Conservation (phyloP, 2,329 filamentous ascomycete species). For the Elsinoe necatrix region DNA sequence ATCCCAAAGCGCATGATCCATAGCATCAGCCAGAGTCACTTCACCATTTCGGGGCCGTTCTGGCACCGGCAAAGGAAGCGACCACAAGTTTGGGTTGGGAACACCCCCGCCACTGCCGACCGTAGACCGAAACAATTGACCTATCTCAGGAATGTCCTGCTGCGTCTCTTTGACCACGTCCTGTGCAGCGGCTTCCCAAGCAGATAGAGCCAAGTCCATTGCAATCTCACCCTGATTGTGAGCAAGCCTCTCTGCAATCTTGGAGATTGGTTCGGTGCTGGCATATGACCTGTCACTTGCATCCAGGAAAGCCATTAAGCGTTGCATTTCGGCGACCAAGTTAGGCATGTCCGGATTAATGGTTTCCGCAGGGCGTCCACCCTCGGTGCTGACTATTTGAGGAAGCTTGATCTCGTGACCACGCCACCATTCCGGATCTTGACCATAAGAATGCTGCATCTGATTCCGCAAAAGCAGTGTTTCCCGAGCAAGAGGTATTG, state of each 20-base stretch:
- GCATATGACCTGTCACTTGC: constrained; percentile 50
- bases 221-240: neutral
- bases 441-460: constrained; percentile 43
- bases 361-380: constrained; percentile 22
- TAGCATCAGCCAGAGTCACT: constrained; percentile 17
- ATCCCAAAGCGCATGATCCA: constrained; percentile 28
- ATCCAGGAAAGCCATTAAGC: constrained; percentile 54
- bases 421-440: constrained; percentile 54
- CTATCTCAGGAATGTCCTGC: constrained; percentile 16
- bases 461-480: constrained; percentile 44
- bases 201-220: constrained; percentile 20
- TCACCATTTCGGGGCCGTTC: constrained; percentile 27
- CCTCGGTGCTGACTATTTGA: constrained; percentile 40
- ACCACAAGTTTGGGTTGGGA: constrained; percentile 19
- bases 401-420: constrained; percentile 45
- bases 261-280: constrained; percentile 43
- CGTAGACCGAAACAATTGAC: constrained; percentile 23
- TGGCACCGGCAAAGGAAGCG: constrained; percentile 10
- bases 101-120: constrained; percentile 22
- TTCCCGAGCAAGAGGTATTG: constrained; percentile 51
- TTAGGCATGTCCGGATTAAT: constrained; percentile 34
- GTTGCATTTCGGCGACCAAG: constrained; percentile 50
- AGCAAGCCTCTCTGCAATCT: constrained; percentile 27
- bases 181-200: constrained; percentile 21
- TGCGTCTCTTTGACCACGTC: constrained; percentile 4